phyloP scores from a whole-genome alignment of 2,329 filamentous ascomycete genomes.

The Cladosporium sp. region DNA sequence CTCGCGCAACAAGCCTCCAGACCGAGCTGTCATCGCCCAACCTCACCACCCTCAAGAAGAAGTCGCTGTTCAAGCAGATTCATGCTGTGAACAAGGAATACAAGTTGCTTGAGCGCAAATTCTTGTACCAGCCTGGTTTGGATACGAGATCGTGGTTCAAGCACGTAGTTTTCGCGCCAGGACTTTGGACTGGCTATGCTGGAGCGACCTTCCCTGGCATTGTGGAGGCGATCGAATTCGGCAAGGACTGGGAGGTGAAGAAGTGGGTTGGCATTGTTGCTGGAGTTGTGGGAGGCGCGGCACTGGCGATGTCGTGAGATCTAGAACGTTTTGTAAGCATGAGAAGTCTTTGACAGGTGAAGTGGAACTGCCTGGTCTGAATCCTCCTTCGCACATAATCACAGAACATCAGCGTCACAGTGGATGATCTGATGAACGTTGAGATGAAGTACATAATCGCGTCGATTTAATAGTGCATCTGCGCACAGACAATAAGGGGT shows the following conservation, averaged over 20 bases:
- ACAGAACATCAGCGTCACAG: too few relatives aligned
- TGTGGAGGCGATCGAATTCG: constrained; percentile 55
- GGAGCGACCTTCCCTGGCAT: constrained; percentile 64
- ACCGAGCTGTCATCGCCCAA: constrained; percentile 40
- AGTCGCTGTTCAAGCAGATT: constrained; percentile 36
- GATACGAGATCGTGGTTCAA: constrained; percentile 87
- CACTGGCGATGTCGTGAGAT: constrained; percentile 9
- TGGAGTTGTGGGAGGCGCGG: constrained; percentile 32
- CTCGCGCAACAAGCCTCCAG: constrained; percentile 13
- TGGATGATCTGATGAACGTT: too few relatives aligned
- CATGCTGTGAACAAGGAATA: constrained; percentile 71
- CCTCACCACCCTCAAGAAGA: constrained; percentile 48
- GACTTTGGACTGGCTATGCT: constrained; percentile 85
- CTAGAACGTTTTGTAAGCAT: not conserved
- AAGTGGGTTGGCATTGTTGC: constrained; percentile 43
- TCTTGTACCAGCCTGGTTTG: constrained; percentile 69
- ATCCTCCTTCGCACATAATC: too few relatives aligned
- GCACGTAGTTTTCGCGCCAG: constrained; percentile 88
- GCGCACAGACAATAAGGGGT: too few relatives aligned
- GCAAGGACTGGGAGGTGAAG: constrained; percentile 34
- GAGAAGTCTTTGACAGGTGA: too few relatives aligned
- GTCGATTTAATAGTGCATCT: too few relatives aligned
- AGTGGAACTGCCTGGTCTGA: too few relatives aligned
- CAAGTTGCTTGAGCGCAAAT: constrained; percentile 76
- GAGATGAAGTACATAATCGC: too few relatives aligned